Base-by-base conservation (phyloP, 1,284 basidiomycete genomes). In the Naganishia albida region DNA sequence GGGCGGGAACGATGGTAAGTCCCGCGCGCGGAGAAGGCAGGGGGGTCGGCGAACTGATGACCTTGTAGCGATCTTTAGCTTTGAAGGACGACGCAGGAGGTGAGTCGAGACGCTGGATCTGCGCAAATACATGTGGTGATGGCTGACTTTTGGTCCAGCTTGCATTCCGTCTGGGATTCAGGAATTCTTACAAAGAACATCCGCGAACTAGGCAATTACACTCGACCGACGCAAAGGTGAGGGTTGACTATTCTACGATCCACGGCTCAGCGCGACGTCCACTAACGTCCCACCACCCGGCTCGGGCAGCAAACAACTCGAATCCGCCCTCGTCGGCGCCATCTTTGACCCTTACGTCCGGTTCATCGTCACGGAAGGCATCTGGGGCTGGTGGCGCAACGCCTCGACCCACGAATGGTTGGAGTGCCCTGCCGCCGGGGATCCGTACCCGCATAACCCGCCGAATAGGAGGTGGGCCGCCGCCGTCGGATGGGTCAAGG, bases 291-390 rank as follows among this genome's bases (percentile, higher is more conserved):
- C n/a, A n/a, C n/a, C n/a, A n/a, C 60, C 43, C n/a, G 42, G 50
- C 40, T n/a, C 16, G 3, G 3, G n/a, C 54, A 76, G 73, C 15
- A 74, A 74, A 65, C 82, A 85, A 51, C 84, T 95, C 69, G 93
- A 95, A 77, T 78, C 77, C 40, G 80, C 86, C n/a, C 83, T 95
- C 12, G 85, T 84, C 20, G 90, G 87, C 16, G 84, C 89, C 4
- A 90, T 90, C 72, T 95, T 94, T 75, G 92, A 95, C 78, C 85
- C 91, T 0, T 93, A 90, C 77, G 83, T 95, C 64, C 87, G 93
- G 30, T 90, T 87, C 68, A 86, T 95, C 69, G 85, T 93, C 73
- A 86, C 85, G 82, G 91, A 96, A 71, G 93, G 92, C 38, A 78
- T 92, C 43, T 78, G 87, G 26, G 80, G 82, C 64, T 82, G 83